Evolutionary conservation across 768 basidiomycete genomes (phyloP).

Genomic region (Lepiota brunneoincarnata): DNA sequence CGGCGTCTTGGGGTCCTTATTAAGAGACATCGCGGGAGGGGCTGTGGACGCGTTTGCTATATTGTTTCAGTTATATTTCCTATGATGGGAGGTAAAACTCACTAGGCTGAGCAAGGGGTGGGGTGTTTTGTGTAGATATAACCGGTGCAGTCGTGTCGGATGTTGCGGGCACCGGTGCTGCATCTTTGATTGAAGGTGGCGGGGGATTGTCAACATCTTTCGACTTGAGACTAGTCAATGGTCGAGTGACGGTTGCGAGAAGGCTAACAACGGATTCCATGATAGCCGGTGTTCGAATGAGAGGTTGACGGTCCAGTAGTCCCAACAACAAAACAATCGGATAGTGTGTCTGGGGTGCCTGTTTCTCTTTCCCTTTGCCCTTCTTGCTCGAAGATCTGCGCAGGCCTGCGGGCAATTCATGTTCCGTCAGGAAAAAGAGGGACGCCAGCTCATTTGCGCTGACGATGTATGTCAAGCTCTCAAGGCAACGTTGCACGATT

Average conservation of each 20-base stretch:
- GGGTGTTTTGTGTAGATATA: not conserved
- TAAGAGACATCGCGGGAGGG: slow-evolving; percentile 7
- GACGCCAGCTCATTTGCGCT: slow-evolving; percentile 80
- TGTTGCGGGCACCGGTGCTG: slow-evolving; percentile 19
- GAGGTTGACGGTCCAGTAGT: slow-evolving; percentile 80
- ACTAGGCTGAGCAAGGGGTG: slow-evolving; percentile 1
- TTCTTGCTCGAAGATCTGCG: slow-evolving; percentile 71
- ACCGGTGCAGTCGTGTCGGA: slow-evolving; percentile 13
- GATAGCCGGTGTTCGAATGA: slow-evolving; percentile 85
- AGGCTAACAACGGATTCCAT: slow-evolving; percentile 92
- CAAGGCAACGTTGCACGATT: slow-evolving; percentile 91
- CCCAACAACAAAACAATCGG: slow-evolving; percentile 89
- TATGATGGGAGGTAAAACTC: slow-evolving; percentile 7
- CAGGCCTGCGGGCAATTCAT: slow-evolving; percentile 82
- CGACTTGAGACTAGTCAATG: slow-evolving; percentile 62
- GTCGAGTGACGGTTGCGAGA: slow-evolving; percentile 85
- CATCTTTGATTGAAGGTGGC: slow-evolving; percentile 18
- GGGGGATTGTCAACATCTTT: slow-evolving; percentile 23
- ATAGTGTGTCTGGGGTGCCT: slow-evolving; percentile 75
- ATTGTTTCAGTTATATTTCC: slow-evolving; percentile 8
- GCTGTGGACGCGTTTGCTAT: not conserved
- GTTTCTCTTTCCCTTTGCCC: slow-evolving; percentile 95
- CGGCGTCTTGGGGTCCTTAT: slow-evolving; percentile 20
- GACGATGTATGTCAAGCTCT: slow-evolving; percentile 87
- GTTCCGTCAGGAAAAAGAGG: slow-evolving; percentile 93